Evolutionary conservation across 805 yeast species (phyloP).

Genomic region (Nakazawaea anatomiae): DNA sequence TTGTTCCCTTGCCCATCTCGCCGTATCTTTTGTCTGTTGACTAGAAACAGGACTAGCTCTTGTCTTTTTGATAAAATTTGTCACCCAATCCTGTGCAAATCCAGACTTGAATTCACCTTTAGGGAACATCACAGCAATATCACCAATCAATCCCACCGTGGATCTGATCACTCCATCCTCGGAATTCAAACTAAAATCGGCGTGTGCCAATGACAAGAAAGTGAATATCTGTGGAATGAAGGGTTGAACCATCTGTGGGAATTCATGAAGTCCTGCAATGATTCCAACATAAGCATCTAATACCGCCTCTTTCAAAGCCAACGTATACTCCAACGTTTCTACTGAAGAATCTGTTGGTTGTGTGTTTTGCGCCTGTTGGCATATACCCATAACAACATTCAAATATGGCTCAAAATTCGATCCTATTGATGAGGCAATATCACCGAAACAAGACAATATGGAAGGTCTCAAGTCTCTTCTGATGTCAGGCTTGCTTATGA

Average conservation of each 20-base stretch:
- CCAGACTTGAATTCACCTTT: constrained; percentile 65
- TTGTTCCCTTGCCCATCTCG: constrained; percentile 95
- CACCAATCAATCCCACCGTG: constrained; percentile 89
- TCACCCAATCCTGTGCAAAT: constrained; percentile 73
- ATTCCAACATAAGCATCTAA: constrained; percentile 94
- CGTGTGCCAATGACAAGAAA: constrained; percentile 55
- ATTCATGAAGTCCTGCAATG: constrained; percentile 77
- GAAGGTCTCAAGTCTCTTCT: constrained; percentile 82
- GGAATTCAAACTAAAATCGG: constrained; percentile 52
- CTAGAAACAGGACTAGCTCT: constrained; percentile 57
- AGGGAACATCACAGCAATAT: constrained; percentile 81
- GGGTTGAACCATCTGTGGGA: constrained; percentile 58
- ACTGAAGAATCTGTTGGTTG: constrained; percentile 61
- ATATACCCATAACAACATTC: constrained; percentile 72
- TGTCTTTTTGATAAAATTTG: constrained; percentile 68
- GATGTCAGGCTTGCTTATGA: constrained; percentile 59
- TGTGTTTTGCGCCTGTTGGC: constrained; percentile 56
- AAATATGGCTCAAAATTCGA: constrained; percentile 69
- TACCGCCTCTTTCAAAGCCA: constrained; percentile 76
- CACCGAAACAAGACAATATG: constrained; percentile 91
- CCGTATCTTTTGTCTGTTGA: constrained; percentile 78
- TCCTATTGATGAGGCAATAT: constrained; percentile 87
- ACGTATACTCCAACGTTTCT: constrained; percentile 74
- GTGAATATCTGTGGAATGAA: constrained; percentile 66
- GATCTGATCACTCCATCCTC: constrained; percentile 74